Conservation (phyloP, 345 rosid species). For the Rhizophora mangle region DNA sequence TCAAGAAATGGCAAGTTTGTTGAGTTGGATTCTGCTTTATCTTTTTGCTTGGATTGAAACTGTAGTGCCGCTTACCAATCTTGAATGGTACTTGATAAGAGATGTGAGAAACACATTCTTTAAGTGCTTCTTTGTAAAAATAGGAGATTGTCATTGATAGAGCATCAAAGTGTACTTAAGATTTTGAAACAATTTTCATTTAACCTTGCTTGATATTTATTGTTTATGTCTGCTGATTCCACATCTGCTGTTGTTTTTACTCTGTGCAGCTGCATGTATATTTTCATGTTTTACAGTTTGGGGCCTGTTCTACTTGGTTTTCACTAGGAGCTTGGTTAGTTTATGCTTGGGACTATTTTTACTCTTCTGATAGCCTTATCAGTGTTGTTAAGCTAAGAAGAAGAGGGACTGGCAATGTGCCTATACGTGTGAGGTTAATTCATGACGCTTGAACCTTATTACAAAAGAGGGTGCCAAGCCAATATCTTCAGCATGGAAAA, state of each 20-base stretch:
- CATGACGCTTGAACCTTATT: conserved; percentile 46
- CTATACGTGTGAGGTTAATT: conserved; percentile 24
- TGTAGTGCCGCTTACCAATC: background rate
- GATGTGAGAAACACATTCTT: background rate
- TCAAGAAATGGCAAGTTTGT: background rate
- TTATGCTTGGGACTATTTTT: conserved; percentile 2
- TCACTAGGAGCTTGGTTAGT: conserved; percentile 7
- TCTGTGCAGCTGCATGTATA: conserved; percentile 10
- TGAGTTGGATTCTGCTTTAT: background rate
- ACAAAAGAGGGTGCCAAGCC: conserved; percentile 30
- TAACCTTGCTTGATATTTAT: background rate
- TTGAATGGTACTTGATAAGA: background rate
- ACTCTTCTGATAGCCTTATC: background rate
- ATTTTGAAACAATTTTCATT: background rate
- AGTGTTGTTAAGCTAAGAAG: conserved; percentile 9
- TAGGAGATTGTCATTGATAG: background rate
- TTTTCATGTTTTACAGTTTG: conserved; percentile 6
- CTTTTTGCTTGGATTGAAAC: background rate
- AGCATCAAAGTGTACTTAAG: background rate
- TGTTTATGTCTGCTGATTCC: background rate
- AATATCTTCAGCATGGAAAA: conserved; percentile 37
- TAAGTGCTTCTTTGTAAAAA: background rate
- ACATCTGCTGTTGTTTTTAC: background rate
- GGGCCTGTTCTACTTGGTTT: conserved; percentile 15
- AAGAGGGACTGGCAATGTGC: conserved; percentile 16